Evolutionary conservation across 306 rosid species (phyloP), one percentile per base, ranked within the genome.

Genomic region (Fragaria vesca): DNA sequence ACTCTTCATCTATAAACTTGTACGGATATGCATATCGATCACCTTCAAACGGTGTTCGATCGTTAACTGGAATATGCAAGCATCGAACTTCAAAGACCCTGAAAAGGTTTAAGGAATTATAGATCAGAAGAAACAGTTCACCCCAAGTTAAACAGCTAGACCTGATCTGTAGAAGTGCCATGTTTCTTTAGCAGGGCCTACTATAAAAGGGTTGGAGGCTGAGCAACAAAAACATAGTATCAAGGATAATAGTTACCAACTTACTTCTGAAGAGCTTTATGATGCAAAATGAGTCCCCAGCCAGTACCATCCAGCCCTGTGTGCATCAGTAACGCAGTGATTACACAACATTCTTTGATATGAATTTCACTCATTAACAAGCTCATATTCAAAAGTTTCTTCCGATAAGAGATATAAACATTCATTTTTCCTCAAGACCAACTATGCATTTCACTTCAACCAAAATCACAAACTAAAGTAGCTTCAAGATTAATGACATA

Each of bases 21-120:
- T 30, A 30, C 2, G 17, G 17, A 28, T 12, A 55, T 11, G 15
- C 40, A 82, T 75, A 77, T 34, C 24, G 24, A 24, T 24, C 8
- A 95, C 99, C 99, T 95, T 95, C 93, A 83, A 95, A 93, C 60
- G 94, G 92, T 30, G 97, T 95, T 80, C 91, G 90, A 79, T 95
- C 99, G 3, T 77, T 81, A 74, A 81, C 88, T 55, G 99, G 99
- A 77, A 95, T 86, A 76, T 95, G 96, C 87, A 95, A 84, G 87
- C 99, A 95, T 66, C 89, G 88, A 84, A 95, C 98, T 87, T 93
- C 97, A 17, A 95, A 95, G 76, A 83, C 90, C 91, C 99, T 95
- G 91, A 72, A 79, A 30, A 13, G 57, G 83, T 54, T 58, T 20
- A 34, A 71, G 52, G 65, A 80, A 76, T 76, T 12, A 62, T 34